These are phyloP conservation scores for Globisporangium irregulare DNA, from an alignment of 352 stramenopile species.

Conservation along the genomic window DNA sequence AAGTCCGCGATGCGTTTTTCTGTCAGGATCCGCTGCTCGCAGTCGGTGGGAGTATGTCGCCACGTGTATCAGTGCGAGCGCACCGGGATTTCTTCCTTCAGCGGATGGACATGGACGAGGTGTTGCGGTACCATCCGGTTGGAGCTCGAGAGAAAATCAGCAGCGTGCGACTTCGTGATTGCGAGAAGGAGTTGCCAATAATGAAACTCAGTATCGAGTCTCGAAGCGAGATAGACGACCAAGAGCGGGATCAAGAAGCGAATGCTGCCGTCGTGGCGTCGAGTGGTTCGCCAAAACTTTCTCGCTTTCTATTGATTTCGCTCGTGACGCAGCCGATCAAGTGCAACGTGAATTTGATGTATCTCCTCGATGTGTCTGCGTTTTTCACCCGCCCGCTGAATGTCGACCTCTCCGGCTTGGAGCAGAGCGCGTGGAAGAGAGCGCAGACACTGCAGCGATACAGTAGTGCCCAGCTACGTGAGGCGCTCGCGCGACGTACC, in stretches of 20 bases:
- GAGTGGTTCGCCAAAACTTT: slow-evolving; percentile 2
- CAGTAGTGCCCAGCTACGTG: slow-evolving; percentile 67
- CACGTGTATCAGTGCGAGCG: neutral
- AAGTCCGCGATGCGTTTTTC: slow-evolving; percentile 70
- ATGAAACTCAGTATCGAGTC: slow-evolving; percentile 67
- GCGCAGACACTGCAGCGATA: slow-evolving; percentile 77
- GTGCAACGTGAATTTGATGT: slow-evolving; percentile 74
- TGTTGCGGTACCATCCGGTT: slow-evolving; percentile 58
- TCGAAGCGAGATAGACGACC: slow-evolving; percentile 18
- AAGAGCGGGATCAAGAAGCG: slow-evolving; percentile 16
- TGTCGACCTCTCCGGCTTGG: slow-evolving; percentile 71
- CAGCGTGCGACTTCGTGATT: slow-evolving; percentile 62
- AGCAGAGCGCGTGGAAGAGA: slow-evolving; percentile 68
- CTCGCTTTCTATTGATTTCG: slow-evolving; percentile 45
- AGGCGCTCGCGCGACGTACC: slow-evolving; percentile 63
- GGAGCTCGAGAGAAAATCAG: slow-evolving; percentile 69
- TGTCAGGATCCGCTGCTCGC: slow-evolving; percentile 28
- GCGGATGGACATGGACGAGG: slow-evolving; percentile 72
- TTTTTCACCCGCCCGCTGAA: slow-evolving; percentile 74
- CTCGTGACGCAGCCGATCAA: slow-evolving; percentile 82
- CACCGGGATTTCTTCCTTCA: slow-evolving; percentile 58
- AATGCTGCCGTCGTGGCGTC: slow-evolving; percentile 8
- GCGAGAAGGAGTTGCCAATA: slow-evolving; percentile 63
- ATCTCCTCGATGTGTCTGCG: slow-evolving; percentile 57
- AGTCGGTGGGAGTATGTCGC: neutral